phyloP scores from a whole-genome alignment of 805 yeast species.

The Pichia pseudocactophila region DNA sequence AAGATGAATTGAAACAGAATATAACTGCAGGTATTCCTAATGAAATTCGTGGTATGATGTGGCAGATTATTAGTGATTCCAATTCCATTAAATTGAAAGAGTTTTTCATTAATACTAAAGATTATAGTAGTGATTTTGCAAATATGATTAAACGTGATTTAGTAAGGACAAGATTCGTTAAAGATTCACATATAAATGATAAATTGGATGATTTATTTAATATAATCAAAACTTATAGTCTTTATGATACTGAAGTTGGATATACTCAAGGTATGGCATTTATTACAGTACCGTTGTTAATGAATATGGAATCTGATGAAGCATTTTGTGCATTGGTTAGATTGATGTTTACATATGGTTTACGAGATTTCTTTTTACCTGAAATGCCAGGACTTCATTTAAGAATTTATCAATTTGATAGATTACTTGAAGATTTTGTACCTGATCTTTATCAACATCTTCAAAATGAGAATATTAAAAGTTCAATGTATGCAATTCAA shows the following conservation, averaged over 20 bases:
- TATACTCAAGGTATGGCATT: constrained; percentile 99
- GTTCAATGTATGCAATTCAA: constrained; percentile 95
- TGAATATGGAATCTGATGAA: constrained; percentile 77
- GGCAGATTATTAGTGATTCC: constrained; percentile 84
- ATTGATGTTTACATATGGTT: constrained; percentile 77
- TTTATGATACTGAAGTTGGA: constrained; percentile 88
- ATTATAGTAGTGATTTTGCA: constrained; percentile 52
- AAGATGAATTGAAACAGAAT: constrained; percentile 49
- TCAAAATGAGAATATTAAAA: constrained; percentile 74
- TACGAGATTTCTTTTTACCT: constrained; percentile 69
- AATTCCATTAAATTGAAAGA: constrained; percentile 59
- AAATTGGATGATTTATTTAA: constrained; percentile 58
- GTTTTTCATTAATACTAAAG: constrained; percentile 41
- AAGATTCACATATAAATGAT: constrained; percentile 42
- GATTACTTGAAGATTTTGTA: constrained; percentile 65
- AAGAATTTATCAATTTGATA: constrained; percentile 80
- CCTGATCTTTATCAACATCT: constrained; percentile 73
- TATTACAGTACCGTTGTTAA: constrained; percentile 71
- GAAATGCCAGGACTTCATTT: constrained; percentile 92
- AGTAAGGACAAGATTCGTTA: constrained; percentile 75
- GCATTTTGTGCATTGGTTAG: constrained; percentile 74
- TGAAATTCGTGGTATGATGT: constrained; percentile 78
- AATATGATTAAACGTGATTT: constrained; percentile 74
- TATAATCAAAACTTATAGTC: constrained; percentile 74
- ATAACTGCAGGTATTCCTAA: constrained; percentile 75